Percentiles rank a stretch among this genome's conserved stretches.
These are phyloP conservation scores for Juncus effusus DNA, from an alignment of 176 grass and related monocot genomes.

Conservation along the genomic window DNA sequence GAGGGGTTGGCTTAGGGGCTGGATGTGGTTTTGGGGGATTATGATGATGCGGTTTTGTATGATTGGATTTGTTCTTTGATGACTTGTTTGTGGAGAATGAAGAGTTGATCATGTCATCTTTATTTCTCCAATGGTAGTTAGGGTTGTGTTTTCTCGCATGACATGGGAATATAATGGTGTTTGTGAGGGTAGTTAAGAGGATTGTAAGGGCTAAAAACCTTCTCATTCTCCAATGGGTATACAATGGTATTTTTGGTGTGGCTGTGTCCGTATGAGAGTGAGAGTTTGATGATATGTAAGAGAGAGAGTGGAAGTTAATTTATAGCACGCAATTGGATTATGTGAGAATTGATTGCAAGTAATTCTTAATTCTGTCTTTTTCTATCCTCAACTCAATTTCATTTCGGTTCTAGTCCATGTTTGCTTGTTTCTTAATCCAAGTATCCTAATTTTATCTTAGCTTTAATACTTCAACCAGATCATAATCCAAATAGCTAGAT, in stretches of 20 bases:
- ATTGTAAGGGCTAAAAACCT: conserved; percentile 1
- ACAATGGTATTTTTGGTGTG: conserved; percentile 1
- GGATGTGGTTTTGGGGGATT: neutral
- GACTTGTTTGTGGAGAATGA: neutral
- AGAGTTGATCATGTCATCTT: neutral
- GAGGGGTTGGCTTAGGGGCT: neutral
- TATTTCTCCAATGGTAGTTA: conserved; percentile 10
- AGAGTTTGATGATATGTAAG: neutral
- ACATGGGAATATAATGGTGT: conserved; percentile 11
- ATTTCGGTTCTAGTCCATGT: neutral
- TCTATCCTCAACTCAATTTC: neutral
- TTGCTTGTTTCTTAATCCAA: neutral
- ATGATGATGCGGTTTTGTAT: neutral
- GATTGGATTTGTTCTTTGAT: neutral
- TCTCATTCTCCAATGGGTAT: neutral
- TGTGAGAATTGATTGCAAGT: conserved; percentile 27
- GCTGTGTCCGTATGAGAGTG: neutral
- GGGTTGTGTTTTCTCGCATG: conserved; percentile 24
- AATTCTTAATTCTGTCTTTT: conserved; percentile 18
- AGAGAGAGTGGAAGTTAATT: neutral
- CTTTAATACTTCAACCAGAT: neutral
- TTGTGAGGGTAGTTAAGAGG: conserved; percentile 9
- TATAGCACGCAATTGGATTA: conserved; percentile 4
- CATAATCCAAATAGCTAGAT: neutral
- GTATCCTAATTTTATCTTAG: neutral